These are phyloP conservation scores for Ogataea parapolymorpha DNA, from an alignment of 805 yeast genomes.

Conservation along the genomic window DNA sequence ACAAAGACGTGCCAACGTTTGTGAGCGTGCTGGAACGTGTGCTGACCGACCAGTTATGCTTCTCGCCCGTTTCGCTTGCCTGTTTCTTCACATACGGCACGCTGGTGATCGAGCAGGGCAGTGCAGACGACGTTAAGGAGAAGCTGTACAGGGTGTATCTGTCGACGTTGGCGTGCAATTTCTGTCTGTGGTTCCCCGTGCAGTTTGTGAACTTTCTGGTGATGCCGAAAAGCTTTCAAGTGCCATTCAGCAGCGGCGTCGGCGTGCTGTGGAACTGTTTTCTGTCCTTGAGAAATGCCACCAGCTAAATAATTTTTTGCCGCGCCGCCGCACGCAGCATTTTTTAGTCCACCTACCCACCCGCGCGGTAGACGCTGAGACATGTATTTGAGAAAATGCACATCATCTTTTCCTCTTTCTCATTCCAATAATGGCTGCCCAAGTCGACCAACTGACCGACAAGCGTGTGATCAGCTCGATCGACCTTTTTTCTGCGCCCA, in stretches of 20 bases:
- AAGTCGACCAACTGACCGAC: conserved; percentile 10
- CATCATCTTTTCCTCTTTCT: conserved; percentile 1
- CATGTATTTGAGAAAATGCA: not conserved
- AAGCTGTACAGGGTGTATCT: conserved; percentile 68
- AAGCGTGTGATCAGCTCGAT: conserved; percentile 20
- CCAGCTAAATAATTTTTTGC: conserved; percentile 6
- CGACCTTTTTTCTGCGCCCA: conserved; percentile 19
- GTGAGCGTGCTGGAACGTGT: conserved; percentile 85
- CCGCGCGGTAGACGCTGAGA: conserved; percentile 9
- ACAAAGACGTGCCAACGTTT: conserved; percentile 76
- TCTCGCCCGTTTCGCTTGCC: conserved; percentile 80
- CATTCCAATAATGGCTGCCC: conserved; percentile 11
- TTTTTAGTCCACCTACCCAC: not conserved
- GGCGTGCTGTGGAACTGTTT: conserved; percentile 95
- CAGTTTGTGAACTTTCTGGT: conserved; percentile 71
- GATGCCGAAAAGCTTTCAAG: conserved; percentile 72
- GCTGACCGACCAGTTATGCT: conserved; percentile 82
- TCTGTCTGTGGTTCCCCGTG: conserved; percentile 78
- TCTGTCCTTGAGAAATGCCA: conserved; percentile 73
- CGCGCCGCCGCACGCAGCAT: conserved; percentile 10
- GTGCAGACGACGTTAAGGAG: conserved; percentile 54
- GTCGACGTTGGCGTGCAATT: conserved; percentile 63
- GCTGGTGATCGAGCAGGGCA: conserved; percentile 72
- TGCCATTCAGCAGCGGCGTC: conserved; percentile 82
- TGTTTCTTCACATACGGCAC: conserved; percentile 84